A percentile compares a stretch with the other conserved stretches of the same genome.
Conservation (phyloP, 768 basidiomycete genomes). For the Boletales sp. region DNA sequence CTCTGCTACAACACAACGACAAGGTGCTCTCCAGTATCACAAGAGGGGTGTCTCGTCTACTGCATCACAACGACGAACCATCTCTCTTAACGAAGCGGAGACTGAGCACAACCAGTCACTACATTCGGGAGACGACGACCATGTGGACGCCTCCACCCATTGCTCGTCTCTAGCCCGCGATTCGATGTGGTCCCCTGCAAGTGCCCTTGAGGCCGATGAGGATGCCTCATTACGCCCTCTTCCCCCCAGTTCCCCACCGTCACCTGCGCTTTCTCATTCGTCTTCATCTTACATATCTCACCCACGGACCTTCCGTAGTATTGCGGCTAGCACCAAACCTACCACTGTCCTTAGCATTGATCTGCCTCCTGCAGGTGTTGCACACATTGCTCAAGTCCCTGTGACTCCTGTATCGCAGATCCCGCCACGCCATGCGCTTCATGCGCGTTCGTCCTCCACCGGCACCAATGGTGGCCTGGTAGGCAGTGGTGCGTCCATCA, state of each 20-base stretch:
- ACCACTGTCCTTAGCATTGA: conserved; percentile 93
- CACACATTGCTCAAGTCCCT: conserved; percentile 87
- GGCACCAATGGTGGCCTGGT: conserved; percentile 44
- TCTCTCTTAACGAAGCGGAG: conserved; percentile 63
- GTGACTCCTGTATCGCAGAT: conserved; percentile 51
- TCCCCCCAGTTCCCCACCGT: conserved; percentile 84
- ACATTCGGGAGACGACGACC: conserved; percentile 35
- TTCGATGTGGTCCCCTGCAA: conserved; percentile 77
- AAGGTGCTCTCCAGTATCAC: conserved; percentile 13
- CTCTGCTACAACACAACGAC: conserved; percentile 23
- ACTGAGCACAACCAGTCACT: conserved; percentile 38
- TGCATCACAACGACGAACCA: conserved; percentile 47
- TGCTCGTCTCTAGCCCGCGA: conserved; percentile 63
- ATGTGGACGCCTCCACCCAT: conserved; percentile 46
- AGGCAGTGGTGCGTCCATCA: conserved; percentile 56
- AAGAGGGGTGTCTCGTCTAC: conserved; percentile 20
- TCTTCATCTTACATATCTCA: conserved; percentile 83
- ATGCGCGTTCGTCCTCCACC: conserved; percentile 60
- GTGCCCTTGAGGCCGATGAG: conserved; percentile 82
- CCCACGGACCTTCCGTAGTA: conserved; percentile 76
- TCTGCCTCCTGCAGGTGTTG: conserved; percentile 73
- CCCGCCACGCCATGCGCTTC: conserved; percentile 49
- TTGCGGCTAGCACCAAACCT: conserved; percentile 88
- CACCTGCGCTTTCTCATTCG: conserved; percentile 79
- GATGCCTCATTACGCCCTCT: conserved; percentile 90